These are phyloP conservation scores for Rhizophlyctis rosea DNA, from an alignment of 192 early-diverging fungal genomes.

Conservation along the genomic window DNA sequence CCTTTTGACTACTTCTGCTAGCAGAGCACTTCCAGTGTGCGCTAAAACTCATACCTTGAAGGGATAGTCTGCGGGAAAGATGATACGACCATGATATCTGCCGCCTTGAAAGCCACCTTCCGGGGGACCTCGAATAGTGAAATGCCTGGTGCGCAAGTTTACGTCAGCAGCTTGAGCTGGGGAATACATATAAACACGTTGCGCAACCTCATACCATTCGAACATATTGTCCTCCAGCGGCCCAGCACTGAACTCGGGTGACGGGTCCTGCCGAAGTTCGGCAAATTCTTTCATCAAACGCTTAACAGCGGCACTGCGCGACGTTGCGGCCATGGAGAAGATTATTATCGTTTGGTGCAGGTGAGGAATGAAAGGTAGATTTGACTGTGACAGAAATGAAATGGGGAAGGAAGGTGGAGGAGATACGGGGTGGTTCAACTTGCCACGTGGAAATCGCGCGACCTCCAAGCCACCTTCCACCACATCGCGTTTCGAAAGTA, in stretches of 20 bases:
- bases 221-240: slow-evolving; percentile 87
- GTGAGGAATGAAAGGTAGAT: no score
- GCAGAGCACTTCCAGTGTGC: no score
- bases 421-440: no score
- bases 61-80: slow-evolving; percentile 94
- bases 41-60: slow-evolving; percentile 64
- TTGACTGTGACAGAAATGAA: no score
- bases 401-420: no score
- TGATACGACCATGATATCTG: slow-evolving; percentile 86
- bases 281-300: slow-evolving; percentile 75
- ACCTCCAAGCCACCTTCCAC: no score
- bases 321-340: slow-evolving; percentile 13
- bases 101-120: slow-evolving; percentile 85
- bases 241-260: slow-evolving; percentile 68
- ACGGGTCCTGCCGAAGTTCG: slow-evolving; percentile 68
- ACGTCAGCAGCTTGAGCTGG: slow-evolving; percentile 3
- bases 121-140: slow-evolving; percentile 84
- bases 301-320: slow-evolving; percentile 61
- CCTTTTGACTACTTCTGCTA: no score
- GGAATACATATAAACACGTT: background rate
- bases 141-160: slow-evolving; percentile 69
- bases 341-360: no score
- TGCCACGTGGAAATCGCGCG: no score
- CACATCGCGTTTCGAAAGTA: no score
- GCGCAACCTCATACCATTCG: slow-evolving; percentile 66